Base-by-base conservation (phyloP, 441 rosid species). In the Pelargonium citronellum region DNA sequence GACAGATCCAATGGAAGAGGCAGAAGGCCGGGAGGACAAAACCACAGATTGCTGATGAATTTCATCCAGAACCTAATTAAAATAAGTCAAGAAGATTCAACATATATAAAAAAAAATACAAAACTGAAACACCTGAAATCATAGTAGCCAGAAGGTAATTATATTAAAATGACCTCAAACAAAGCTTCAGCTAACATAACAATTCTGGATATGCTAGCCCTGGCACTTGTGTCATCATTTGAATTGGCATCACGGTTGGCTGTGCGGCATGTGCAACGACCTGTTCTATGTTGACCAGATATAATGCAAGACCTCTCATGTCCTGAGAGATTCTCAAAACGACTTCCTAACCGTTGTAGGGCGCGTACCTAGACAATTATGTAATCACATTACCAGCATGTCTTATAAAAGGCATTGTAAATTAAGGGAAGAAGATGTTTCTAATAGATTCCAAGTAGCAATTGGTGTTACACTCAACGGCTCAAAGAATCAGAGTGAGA, bases 41-140 rank as follows among this genome's bases (percentile, higher is more conserved):
- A 88, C 98, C 70, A 84, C 90, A 61, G 99, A 95, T 77, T 95
- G 99, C 87, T 95, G 99, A 82, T 92, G 97, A 79, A 95, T 90
- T 82, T 95, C 99, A 87, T 95, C 99, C 87, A 95, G 91, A 81
- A 92, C 99, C 99, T 95, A 83, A 73, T 74, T 70, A 79, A 77
- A 67, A 20, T 70, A 79, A 34, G 47, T 37, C 55, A 60, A 58
- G 24, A 39, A 79, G 20, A 68, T 64, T 82, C 69, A 83, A 80
- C 80, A 63, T 75, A 70, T 10, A 55, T 5, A 39, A 68, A 71
- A 63, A 63, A 72, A 67, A 20, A 53, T 43, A 71, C 6, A n/a
- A 46, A 5, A 17, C 7, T 24, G 22, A 58, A 58, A 58, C 63
- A 58, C 63, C 63, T 17, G 27, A 57, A 57, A 15, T 57, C 61